Evolutionary conservation across 1,284 basidiomycete species (phyloP), one percentile per base, ranked within the genome.

Genomic region (Phellopilus nigrolimitatus): DNA sequence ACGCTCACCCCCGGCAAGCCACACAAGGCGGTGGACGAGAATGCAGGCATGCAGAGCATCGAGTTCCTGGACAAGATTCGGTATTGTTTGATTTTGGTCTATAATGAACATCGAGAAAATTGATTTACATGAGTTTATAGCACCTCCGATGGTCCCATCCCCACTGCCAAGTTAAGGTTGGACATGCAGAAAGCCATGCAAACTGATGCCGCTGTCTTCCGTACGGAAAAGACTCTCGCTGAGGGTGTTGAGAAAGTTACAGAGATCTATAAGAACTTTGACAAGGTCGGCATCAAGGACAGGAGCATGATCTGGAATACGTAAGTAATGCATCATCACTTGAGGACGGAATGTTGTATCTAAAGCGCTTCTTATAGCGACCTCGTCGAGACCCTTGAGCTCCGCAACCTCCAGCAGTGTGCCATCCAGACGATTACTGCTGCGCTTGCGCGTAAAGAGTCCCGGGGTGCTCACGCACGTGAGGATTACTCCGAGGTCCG

Each of bases 161-260:
- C 90, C 42, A 99, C 95, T 38, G 86, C 93, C 17, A 81, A 95
- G 65, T 89, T 99, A 67, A 82, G 97, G 59, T 70, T 97, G 56
- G 84, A 92, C 64, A 95, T 99, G 93, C 97, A 99, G 71, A 97
- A 97, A 77, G 92, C 93, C 47, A 99, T 99, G 95, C 95, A 99
- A 71, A 69, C 82, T 42, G 91, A 95, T 68, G 91, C 91, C 47
- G 91, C 91, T 59, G 91, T 94, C 58, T 94, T 94, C 79, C 78
- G 87, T 82, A 98, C 92, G 31, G 95, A 98, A 68, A 70, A 83
- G 62, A 85, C 85, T 51, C 76, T 99, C 57, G 94, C 98, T 62
- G 85, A 95, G 63, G 97, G 97, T 73, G 91, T 97, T 37, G 62
- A 78, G 68, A 94, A 93, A 74, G 78, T 99, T 66, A 78, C 78